phyloP scores from a whole-genome alignment of 2,329 filamentous ascomycete genomes.

The Epichloe aotearoae region DNA sequence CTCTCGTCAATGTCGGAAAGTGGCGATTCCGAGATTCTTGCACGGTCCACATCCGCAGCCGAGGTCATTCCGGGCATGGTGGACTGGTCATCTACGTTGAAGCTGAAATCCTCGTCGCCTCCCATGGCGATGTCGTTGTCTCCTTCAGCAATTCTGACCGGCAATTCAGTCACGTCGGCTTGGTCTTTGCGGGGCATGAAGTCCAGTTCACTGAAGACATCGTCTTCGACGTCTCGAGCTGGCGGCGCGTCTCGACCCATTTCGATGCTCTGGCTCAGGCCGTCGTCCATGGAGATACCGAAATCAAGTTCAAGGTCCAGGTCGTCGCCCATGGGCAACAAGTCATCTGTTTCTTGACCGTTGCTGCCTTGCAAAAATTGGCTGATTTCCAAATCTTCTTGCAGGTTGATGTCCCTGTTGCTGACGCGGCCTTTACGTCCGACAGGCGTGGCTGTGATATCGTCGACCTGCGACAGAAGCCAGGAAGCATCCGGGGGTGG shows the following conservation, averaged over 20 bases:
- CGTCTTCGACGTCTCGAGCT: slow-evolving; percentile 52
- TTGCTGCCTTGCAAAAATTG: slow-evolving; percentile 70
- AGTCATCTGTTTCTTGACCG: slow-evolving; percentile 42
- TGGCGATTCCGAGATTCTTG: slow-evolving; percentile 55
- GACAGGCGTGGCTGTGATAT: slow-evolving; percentile 37
- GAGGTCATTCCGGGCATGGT: slow-evolving; percentile 35
- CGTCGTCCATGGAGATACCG: slow-evolving; percentile 59
- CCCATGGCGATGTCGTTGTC: slow-evolving; percentile 51
- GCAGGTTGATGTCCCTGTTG: slow-evolving; percentile 53
- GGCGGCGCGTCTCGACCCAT: slow-evolving; percentile 74
- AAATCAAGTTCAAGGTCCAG: slow-evolving; percentile 58
- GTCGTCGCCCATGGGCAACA: slow-evolving; percentile 54
- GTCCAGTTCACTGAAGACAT: slow-evolving; percentile 54
- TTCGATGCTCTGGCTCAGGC: slow-evolving; percentile 61
- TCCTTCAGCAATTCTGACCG: slow-evolving; percentile 49
- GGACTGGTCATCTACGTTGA: slow-evolving; percentile 47
- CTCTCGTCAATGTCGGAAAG: slow-evolving; percentile 57
- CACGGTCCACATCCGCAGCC: slow-evolving; percentile 36
- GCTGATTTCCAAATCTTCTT: slow-evolving; percentile 59
- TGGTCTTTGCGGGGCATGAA: slow-evolving; percentile 41
- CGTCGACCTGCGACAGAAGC: slow-evolving; percentile 63
- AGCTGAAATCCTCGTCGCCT: slow-evolving; percentile 49
- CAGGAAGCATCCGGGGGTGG: slow-evolving; percentile 82
- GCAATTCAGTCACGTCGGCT: slow-evolving; percentile 39
- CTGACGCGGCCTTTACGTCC: slow-evolving; percentile 44